These are phyloP conservation scores for Cercophora newfieldiana DNA, from an alignment of 495 filamentous ascomycete species.

Conservation along the genomic window DNA sequence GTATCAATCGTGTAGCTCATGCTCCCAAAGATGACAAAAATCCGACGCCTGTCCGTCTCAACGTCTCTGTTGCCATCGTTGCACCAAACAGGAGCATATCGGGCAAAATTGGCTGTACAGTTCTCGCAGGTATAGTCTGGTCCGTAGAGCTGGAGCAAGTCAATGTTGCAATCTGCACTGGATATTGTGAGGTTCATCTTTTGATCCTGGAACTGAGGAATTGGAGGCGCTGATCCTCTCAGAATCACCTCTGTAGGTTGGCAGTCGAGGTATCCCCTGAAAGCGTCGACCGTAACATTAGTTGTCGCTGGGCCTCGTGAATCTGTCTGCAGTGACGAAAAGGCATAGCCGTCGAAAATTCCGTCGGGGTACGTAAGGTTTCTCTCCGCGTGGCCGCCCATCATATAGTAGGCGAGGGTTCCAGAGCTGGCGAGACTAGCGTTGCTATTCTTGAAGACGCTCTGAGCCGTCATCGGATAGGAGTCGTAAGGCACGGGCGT, in stretches of 20 bases:
- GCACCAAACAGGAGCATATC: background rate
- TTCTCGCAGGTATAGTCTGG: background rate
- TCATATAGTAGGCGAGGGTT: constrained; percentile 5
- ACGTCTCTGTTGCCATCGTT: background rate
- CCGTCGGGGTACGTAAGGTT: constrained; percentile 16
- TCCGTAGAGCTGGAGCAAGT: background rate
- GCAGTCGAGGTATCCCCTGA: constrained; percentile 14
- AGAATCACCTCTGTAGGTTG: background rate
- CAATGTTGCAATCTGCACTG: constrained; percentile 9
- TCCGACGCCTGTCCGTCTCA: background rate
- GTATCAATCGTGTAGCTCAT: background rate
- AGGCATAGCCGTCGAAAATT: constrained; percentile 9
- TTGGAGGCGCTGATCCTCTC: background rate
- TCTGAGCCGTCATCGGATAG: constrained; percentile 4
- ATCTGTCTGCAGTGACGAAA: constrained; percentile 1
- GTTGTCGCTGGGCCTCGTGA: background rate
- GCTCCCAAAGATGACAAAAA: constrained; percentile 10
- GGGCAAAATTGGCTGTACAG: background rate
- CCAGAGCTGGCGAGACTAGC: background rate
- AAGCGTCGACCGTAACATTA: constrained; percentile 8
- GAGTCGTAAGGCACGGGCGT: constrained; percentile 1
- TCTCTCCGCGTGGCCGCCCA: background rate
- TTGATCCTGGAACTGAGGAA: background rate
- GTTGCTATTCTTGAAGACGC: background rate
- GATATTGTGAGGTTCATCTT: constrained; percentile 11